Conservation (phyloP, 2,329 filamentous ascomycete species). For the Parafenestella ontariensis region DNA sequence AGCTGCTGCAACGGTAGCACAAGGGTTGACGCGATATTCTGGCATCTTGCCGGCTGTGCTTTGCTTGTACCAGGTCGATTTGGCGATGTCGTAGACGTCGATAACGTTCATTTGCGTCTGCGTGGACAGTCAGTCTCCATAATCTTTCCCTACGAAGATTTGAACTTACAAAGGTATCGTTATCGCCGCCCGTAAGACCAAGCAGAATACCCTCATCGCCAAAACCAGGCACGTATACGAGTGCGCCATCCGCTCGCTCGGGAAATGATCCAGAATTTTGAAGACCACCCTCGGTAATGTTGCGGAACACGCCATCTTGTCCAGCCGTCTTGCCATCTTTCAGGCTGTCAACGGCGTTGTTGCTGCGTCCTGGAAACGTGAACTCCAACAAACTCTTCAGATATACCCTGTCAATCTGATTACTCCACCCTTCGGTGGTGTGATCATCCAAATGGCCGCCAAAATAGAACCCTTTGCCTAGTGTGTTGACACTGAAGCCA, state of each 20-base stretch:
- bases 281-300: slow-evolving; percentile 75
- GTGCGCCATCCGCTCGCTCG: slow-evolving; percentile 74
- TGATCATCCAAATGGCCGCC: slow-evolving; percentile 75
- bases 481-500: slow-evolving; percentile 71
- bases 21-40: slow-evolving; percentile 67
- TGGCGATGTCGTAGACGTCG: slow-evolving; percentile 80
- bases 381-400: slow-evolving; percentile 78
- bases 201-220: slow-evolving; percentile 78
- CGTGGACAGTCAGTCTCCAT: slow-evolving; percentile 8
- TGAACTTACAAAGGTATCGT: slow-evolving; percentile 66
- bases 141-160: neutral
- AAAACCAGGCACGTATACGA: slow-evolving; percentile 79
- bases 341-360: slow-evolving; percentile 67
- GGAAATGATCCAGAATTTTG: slow-evolving; percentile 72
- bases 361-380: slow-evolving; percentile 73
- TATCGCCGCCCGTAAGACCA: slow-evolving; percentile 77
- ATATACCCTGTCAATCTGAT: slow-evolving; percentile 68
- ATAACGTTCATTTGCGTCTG: slow-evolving; percentile 73
- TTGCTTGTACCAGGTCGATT: slow-evolving; percentile 76
- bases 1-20: slow-evolving; percentile 75
- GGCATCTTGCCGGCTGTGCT: slow-evolving; percentile 67
- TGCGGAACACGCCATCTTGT: slow-evolving; percentile 69
- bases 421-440: slow-evolving; percentile 72
- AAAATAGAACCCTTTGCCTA: slow-evolving; percentile 79
- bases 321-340: slow-evolving; percentile 63